Evolutionary conservation across 225 moss, liverwort and hornwort species (phyloP).

Genomic region (Pleurozium schreberi): DNA sequence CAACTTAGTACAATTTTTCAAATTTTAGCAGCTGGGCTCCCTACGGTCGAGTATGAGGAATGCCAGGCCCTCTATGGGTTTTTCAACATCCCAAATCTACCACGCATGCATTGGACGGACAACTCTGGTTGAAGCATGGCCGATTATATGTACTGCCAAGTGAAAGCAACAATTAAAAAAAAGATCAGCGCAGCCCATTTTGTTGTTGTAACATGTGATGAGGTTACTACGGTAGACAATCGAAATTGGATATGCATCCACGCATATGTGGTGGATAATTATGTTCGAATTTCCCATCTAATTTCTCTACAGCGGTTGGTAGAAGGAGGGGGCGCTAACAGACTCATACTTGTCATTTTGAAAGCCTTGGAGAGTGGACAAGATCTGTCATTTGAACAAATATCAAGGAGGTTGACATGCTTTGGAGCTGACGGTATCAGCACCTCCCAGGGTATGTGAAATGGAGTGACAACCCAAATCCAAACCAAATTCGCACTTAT

Average conservation of each 20-base stretch:
- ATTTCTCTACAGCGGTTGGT: not conserved
- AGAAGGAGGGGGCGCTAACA: fast-evolving
- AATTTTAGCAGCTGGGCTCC: not conserved
- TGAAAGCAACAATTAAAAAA: not conserved
- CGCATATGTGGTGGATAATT: not conserved
- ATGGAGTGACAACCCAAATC: not conserved
- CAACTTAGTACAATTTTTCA: not conserved
- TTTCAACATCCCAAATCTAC: too few species aligned
- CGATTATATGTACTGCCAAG: too few species aligned
- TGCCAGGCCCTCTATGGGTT: too few species aligned
- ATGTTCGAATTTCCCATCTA: not conserved
- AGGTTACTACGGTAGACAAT: not conserved
- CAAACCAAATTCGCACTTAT: not conserved
- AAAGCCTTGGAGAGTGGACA: not conserved
- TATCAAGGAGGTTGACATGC: not conserved
- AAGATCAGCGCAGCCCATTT: not conserved
- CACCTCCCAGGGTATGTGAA: fast-evolving
- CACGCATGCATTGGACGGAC: too few species aligned
- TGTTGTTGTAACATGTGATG: not conserved
- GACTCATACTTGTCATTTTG: fast-evolving
- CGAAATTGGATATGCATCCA: not conserved
- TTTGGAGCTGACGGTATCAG: not conserved
- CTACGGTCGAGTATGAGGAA: not conserved
- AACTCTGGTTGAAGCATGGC: too few species aligned
- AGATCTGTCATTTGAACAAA: not conserved